These are phyloP conservation scores for Saccharomyces hybrid DNA, from an alignment of 1,139 yeast species.

Conservation along the genomic window DNA sequence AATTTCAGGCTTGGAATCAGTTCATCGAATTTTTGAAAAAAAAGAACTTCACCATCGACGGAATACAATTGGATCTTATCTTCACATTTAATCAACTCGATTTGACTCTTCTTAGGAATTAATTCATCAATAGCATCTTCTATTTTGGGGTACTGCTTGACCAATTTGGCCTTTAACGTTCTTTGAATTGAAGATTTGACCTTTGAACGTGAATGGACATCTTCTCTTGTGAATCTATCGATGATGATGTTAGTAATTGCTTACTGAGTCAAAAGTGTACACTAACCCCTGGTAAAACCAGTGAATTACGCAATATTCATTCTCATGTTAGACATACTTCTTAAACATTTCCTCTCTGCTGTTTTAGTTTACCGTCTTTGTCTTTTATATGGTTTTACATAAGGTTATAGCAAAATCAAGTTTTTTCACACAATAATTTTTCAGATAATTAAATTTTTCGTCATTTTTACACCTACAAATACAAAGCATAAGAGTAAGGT, in stretches of 20 bases:
- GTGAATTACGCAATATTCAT: neutral
- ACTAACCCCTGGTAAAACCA: neutral
- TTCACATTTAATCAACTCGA: constrained; percentile 77
- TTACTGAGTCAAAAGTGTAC: neutral
- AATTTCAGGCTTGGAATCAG: constrained; percentile 68
- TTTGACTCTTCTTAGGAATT: constrained; percentile 88
- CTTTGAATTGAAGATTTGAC: constrained; percentile 90
- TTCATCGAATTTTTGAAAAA: constrained; percentile 81
- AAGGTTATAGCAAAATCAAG: neutral
- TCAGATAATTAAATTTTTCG: neutral
- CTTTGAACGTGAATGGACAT: constrained; percentile 82
- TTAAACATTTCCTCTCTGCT: neutral
- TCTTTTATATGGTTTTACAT: neutral
- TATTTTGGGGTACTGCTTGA: constrained; percentile 61
- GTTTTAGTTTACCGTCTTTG: neutral
- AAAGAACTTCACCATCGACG: constrained; percentile 64
- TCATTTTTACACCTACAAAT: neutral
- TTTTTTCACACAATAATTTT: neutral
- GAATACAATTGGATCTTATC: constrained; percentile 78
- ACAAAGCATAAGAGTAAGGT: neutral
- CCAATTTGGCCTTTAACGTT: constrained; percentile 66
- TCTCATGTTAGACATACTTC: neutral
- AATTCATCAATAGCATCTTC: constrained; percentile 73
- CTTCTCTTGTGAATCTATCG: constrained; percentile 72
- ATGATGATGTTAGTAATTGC: neutral